Conservation (phyloP, 1,284 basidiomycete species). For the Fomitopsis palustris region DNA sequence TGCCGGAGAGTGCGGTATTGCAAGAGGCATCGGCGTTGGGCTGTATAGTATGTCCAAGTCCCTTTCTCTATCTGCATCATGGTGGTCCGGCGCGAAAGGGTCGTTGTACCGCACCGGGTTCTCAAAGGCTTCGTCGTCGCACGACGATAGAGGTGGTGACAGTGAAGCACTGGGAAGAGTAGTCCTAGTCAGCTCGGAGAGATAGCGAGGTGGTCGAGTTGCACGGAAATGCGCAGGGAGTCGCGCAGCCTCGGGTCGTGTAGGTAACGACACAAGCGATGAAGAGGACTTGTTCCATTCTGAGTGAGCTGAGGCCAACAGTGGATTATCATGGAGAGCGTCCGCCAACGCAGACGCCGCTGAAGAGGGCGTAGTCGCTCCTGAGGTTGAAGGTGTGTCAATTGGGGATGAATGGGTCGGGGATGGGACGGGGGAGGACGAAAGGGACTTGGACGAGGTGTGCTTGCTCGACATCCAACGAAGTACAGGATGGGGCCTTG, state of each 20-base stretch:
- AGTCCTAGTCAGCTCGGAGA: conserved; percentile 57
- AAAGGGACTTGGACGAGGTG: conserved; percentile 21
- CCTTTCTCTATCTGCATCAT: conserved; percentile 8
- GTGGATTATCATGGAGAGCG: conserved; percentile 40
- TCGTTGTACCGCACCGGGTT: conserved; percentile 24
- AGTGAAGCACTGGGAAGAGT: conserved; percentile 65
- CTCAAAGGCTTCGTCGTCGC: neutral
- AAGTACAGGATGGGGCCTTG: conserved; percentile 35
- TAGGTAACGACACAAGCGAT: conserved; percentile 23
- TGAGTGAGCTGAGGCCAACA: conserved; percentile 15
- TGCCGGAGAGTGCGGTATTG: conserved; percentile 27
- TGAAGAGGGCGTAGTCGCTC: conserved; percentile 26
- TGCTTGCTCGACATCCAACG: conserved; percentile 42
- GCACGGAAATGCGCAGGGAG: conserved; percentile 39
- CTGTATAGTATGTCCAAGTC: conserved; percentile 28
- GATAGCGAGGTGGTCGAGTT: conserved; percentile 50
- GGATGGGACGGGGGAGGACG: conserved; percentile 19
- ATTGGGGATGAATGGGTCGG: conserved; percentile 23
- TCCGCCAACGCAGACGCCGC: conserved; percentile 30
- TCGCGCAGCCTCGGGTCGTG: conserved; percentile 43
- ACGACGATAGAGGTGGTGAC: conserved; percentile 25
- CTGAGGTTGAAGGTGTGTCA: conserved; percentile 17
- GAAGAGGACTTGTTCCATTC: conserved; percentile 9
- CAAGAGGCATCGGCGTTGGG: conserved; percentile 24
- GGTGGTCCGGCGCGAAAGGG: conserved; percentile 27